These are phyloP conservation scores for Penicillium fuscoglaucum DNA, from an alignment of 2,329 filamentous ascomycete genomes.

Conservation along the genomic window DNA sequence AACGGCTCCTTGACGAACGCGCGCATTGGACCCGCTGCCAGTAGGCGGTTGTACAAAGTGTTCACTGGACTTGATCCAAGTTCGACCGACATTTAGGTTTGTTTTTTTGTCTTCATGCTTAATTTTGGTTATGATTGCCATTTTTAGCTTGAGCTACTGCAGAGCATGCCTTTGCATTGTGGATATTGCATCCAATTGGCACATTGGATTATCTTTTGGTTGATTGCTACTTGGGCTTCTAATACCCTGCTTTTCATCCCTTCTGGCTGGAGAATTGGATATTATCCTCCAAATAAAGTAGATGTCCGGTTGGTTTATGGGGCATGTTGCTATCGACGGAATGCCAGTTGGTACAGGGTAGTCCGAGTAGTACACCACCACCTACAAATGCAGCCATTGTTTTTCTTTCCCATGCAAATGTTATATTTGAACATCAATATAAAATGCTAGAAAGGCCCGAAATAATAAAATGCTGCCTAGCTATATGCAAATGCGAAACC, in stretches of 20 bases:
- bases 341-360: not conserved
- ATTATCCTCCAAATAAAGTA: not conserved
- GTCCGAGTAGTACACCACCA: not conserved
- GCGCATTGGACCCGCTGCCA: constrained; percentile 50
- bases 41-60: constrained; percentile 50
- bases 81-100: constrained; percentile 44
- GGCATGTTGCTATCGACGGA: not conserved
- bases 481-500: not conserved
- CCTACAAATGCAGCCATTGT: not conserved
- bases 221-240: not conserved
- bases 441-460: not conserved
- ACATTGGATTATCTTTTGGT: not conserved
- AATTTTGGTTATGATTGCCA: constrained; percentile 1
- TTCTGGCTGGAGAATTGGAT: not conserved
- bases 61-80: constrained; percentile 50
- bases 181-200: not conserved
- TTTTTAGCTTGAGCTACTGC: not conserved
- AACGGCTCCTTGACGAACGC: constrained; percentile 48
- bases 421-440: not conserved
- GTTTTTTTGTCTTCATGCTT: not conserved
- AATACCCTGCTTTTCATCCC: no score
- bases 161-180: not conserved
- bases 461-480: not conserved
- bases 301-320: not conserved
- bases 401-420: not conserved